Percentiles rank a stretch among this genome's conserved stretches.
These are phyloP conservation scores for Eimeria necatrix DNA, from an alignment of 169 alveolate genomes.

Conservation along the genomic window DNA sequence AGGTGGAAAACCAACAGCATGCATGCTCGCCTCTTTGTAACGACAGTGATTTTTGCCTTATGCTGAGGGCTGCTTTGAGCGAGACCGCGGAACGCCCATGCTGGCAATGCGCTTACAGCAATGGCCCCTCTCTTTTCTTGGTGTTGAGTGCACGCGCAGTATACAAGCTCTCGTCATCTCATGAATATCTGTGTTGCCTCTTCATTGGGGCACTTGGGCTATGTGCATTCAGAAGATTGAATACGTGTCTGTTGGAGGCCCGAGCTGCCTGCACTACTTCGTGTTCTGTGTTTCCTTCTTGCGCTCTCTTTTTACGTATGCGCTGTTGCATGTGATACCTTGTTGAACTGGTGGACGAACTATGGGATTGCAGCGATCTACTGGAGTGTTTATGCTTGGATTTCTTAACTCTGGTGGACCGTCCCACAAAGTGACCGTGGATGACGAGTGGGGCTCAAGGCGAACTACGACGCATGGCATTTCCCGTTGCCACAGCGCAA, in stretches of 20 bases:
- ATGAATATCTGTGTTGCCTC: background rate
- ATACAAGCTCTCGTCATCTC: background rate
- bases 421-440: background rate
- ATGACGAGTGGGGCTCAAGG: slow-evolving; percentile 4
- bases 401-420: background rate
- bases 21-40: background rate
- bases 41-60: background rate
- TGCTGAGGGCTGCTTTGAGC: slow-evolving; percentile 63
- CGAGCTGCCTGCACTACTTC: background rate
- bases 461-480: slow-evolving; percentile 61
- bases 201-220: too few relatives aligned
- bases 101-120: background rate
- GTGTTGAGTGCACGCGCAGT: background rate
- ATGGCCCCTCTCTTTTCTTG: background rate
- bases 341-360: too few relatives aligned
- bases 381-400: background rate
- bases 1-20: slow-evolving; percentile 1
- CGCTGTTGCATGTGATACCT: background rate
- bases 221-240: background rate
- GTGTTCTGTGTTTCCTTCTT: background rate
- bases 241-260: background rate
- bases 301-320: background rate
- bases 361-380: too few relatives aligned
- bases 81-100: slow-evolving; percentile 51
- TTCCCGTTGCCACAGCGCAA: slow-evolving; percentile 64